Conservation (phyloP, 306 rosid genomes). For the Hippophae tibetana region DNA sequence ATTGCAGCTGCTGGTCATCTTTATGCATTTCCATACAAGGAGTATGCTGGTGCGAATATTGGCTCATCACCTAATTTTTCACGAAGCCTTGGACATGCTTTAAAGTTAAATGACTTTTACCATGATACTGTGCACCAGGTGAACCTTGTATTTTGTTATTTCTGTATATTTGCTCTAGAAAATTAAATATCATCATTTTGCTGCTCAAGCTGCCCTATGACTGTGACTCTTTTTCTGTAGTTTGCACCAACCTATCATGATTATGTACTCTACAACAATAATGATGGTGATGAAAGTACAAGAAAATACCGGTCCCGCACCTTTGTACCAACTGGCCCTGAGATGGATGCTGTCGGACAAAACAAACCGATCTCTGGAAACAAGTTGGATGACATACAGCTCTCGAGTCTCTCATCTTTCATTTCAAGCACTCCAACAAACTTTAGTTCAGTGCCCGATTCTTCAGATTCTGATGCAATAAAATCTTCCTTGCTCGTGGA, state of each 20-base stretch:
- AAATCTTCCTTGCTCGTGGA: slow-evolving; percentile 84
- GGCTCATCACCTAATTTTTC: slow-evolving; percentile 67
- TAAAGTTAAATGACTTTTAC: slow-evolving; percentile 85
- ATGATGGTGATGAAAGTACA: slow-evolving; percentile 82
- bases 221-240: slow-evolving; percentile 34
- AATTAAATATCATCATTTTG: background rate
- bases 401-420: slow-evolving; percentile 57
- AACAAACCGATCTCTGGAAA: slow-evolving; percentile 55
- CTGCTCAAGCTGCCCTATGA: slow-evolving; percentile 16
- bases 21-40: slow-evolving; percentile 98
- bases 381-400: slow-evolving; percentile 82
- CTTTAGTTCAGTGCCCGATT: slow-evolving; percentile 25
- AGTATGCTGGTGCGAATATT: slow-evolving; percentile 96
- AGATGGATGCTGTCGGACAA: slow-evolving; percentile 84
- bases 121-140: slow-evolving; percentile 99
- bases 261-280: slow-evolving; percentile 86
- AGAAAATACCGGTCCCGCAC: slow-evolving; percentile 91
- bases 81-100: slow-evolving; percentile 84
- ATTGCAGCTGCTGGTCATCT: slow-evolving; percentile 87
- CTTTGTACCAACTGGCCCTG: slow-evolving; percentile 93
- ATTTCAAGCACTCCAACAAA: slow-evolving; percentile 40
- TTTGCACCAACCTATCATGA: slow-evolving; percentile 98
- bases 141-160: slow-evolving; percentile 11
- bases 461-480: slow-evolving; percentile 33
- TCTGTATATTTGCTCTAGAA: slow-evolving; percentile 12